Percentiles rank a stretch among this genome's conserved stretches.
Evolutionary conservation across 257 asterid genomes (phyloP).

Genomic region (Ocimum tenuiflorum): DNA sequence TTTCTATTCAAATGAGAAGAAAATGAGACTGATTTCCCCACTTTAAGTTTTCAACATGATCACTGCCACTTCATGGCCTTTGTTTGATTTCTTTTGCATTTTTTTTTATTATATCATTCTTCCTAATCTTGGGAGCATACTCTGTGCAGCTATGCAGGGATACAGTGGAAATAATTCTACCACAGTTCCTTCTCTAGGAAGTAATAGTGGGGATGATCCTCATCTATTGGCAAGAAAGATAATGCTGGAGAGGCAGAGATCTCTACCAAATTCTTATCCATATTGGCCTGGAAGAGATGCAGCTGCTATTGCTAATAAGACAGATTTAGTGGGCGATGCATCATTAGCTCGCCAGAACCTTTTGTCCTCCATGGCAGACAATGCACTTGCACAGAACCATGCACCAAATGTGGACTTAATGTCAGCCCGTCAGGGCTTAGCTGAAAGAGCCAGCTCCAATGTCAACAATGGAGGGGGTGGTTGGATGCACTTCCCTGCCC

Average conservation of each 20-base stretch:
- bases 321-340: slow-evolving; percentile 47
- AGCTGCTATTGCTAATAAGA: slow-evolving; percentile 33
- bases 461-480: slow-evolving; percentile 46
- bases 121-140: slow-evolving; percentile 2
- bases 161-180: slow-evolving; percentile 41
- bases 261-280: slow-evolving; percentile 52
- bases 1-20: not conserved
- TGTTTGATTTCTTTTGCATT: not conserved
- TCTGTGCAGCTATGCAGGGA: slow-evolving; percentile 61
- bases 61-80: not conserved
- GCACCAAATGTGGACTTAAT: slow-evolving; percentile 57
- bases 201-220: slow-evolving; percentile 50
- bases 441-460: slow-evolving; percentile 42
- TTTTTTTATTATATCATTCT: slow-evolving; percentile 16
- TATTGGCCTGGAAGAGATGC: slow-evolving; percentile 63
- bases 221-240: slow-evolving; percentile 53
- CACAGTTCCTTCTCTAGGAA: slow-evolving; percentile 39
- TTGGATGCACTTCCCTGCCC: slow-evolving; percentile 69
- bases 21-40: not conserved
- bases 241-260: slow-evolving; percentile 70
- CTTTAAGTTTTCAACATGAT: not conserved
- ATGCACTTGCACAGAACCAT: slow-evolving; percentile 39
- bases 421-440: slow-evolving; percentile 51
- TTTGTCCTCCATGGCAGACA: slow-evolving; percentile 43
- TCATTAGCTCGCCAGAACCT: slow-evolving; percentile 43